Conservation (phyloP, 768 basidiomycete genomes). For the Collybia sp. region DNA sequence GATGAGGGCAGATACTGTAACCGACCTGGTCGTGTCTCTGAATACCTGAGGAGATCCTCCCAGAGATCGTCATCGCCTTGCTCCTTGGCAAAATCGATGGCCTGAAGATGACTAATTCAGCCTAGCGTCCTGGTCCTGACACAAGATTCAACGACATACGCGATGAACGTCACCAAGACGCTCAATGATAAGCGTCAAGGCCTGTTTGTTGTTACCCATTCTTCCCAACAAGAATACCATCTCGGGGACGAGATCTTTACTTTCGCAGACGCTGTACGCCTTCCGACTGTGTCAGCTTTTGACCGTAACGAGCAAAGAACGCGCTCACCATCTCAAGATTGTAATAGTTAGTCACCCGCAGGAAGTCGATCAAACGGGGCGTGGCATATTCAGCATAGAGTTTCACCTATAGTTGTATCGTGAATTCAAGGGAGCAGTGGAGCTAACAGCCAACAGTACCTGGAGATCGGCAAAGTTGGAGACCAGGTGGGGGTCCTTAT, state of each 20-base stretch:
- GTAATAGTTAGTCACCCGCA: constrained; percentile 88
- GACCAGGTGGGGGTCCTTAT: constrained; percentile 78
- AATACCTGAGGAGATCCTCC: constrained; percentile 94
- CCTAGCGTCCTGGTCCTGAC: not conserved
- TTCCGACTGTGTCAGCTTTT: constrained; percentile 19
- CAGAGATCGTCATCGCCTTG: constrained; percentile 96
- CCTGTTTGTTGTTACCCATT: constrained; percentile 98
- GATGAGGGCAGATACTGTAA: constrained; percentile 1
- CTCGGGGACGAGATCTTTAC: constrained; percentile 84
- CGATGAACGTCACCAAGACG: constrained; percentile 88
- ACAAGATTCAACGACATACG: constrained; percentile 35
- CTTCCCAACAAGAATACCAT: constrained; percentile 97
- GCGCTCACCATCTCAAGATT: constrained; percentile 70
- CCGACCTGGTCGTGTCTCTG: constrained; percentile 87
- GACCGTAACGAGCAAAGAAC: not conserved
- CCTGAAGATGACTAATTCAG: constrained; percentile 35
- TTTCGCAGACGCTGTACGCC: constrained; percentile 86
- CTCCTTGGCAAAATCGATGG: constrained; percentile 97
- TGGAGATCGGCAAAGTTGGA: constrained; percentile 83
- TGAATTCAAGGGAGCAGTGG: not conserved
- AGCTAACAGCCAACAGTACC: constrained; percentile 27
- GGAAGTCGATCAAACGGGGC: constrained; percentile 78
- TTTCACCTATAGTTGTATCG: constrained; percentile 58
- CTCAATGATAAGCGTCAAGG: constrained; percentile 92
- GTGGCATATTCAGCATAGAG: constrained; percentile 89